Base-by-base conservation (phyloP, 169 alveolate genomes). In the Perkinsus olseni region DNA sequence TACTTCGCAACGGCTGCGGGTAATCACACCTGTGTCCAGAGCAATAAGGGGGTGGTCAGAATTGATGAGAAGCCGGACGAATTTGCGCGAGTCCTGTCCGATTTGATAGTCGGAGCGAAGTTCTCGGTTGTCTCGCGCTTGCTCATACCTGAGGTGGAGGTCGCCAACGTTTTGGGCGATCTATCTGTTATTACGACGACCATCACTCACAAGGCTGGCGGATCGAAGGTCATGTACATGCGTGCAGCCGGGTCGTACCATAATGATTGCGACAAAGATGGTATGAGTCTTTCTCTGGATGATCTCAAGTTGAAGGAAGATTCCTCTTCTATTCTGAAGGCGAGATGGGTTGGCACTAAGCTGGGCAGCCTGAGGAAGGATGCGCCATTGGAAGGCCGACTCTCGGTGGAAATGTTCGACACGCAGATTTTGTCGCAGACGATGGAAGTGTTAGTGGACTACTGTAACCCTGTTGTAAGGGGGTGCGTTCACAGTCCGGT, bases 1-100 rank as follows among this genome's bases (percentile, higher is more conserved):
- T 62, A 62, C 82, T 62, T 62, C 82, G 82, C 82, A 24, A 62
- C 82, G 82, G 82, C 82, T 24, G 82, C 82, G 82, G 82, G 82
- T 13, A 62, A 62, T 28, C 82, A 62, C 17, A 62, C 31, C 31
- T 62, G 82, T 62, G 82, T 62, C 8, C 82, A 62, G 31, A 62
- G 82, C 34, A 62, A 62, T 62, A 8, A 28, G 8, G 31, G 82
- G 4, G 17, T 6, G 82, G 34, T 62, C 28, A 28, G 1, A 21
- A 28, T 62, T 8, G 82, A 62, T 13, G 82, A 62, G 82, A 24
- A 62, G 82, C 82, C 82, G 8, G 28, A 62, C 17, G 82, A 62
- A 24, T 21, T 62, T 62, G 82, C 17, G 82, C 28, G 34, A 3
- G 31, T 21, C 31, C 1, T 62, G 37, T 62, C 82, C 37, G 82